Evolutionary conservation across 2,329 filamentous ascomycete genomes (phyloP).

Genomic region (Fusarium sp.): DNA sequence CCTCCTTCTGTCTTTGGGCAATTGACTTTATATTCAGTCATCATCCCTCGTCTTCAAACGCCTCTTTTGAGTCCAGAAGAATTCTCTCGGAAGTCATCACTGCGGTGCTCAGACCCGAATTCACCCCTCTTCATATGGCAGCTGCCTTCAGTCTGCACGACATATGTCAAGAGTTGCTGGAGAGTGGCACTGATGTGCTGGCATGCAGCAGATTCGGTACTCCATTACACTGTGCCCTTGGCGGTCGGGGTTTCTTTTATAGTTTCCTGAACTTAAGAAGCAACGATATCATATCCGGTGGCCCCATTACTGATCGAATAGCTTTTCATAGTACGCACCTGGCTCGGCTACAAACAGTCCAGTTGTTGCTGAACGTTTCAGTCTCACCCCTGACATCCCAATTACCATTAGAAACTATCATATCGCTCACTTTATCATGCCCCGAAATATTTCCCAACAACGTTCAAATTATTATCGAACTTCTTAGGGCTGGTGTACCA

Average conservation of each 20-base stretch:
- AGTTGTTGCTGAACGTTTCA: neutral
- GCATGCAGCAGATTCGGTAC: neutral
- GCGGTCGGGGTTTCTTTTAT: neutral
- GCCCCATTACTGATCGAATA: neutral
- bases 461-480: neutral
- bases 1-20: neutral
- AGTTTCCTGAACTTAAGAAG: neutral
- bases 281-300: neutral
- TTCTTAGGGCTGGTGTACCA: neutral
- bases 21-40: neutral
- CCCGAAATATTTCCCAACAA: accelerated
- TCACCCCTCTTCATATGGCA: neutral
- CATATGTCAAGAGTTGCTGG: neutral
- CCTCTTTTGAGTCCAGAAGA: accelerated
- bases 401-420: neutral
- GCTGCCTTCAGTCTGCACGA: neutral
- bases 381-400: neutral
- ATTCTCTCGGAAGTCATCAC: neutral
- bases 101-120: neutral
- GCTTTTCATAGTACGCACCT: accelerated
- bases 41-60: neutral
- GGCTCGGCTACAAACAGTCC: neutral
- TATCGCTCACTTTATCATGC: neutral
- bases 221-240: neutral
- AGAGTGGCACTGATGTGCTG: neutral